Evolutionary conservation across 2,329 filamentous ascomycete species (phyloP), one percentile per base, ranked within the genome.

Genomic region (Elsinoe australis): DNA sequence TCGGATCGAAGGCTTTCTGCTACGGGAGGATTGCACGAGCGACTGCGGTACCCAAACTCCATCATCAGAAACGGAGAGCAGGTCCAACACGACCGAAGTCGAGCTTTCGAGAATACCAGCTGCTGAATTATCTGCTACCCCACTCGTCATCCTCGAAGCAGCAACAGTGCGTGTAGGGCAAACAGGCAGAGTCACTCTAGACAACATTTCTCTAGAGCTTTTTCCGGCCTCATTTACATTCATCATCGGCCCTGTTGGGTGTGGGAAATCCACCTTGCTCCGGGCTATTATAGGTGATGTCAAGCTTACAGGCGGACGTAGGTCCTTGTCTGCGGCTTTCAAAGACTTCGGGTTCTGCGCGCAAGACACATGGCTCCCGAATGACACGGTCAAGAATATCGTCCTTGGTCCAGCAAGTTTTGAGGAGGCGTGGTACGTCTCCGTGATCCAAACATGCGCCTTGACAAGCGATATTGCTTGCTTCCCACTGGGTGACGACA

Each of bases 231-330:
- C n/a, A n/a, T n/a, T n/a, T n/a, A n/a, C n/a, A n/a, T n/a, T n/a
- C n/a, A n/a, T 74, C 6, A 64, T 73, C 49, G 72, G 72, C 15
- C 71, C 72, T n/a, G 70, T 73, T 17, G 72, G 70, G 5, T 74
- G 69, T 50, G 73, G 73, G 3, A 76, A 76, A 52, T 73, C 72
- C 10, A 73, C 71, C 3, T 55, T 76, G 5, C 59, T 71, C 6
- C 69, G 70, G 50, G 62, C 64, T 12, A 53, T 72, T 10, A 63
- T 72, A 1, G 68, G 68, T 24, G 68, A 71, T 50, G 59, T 66
- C 1, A 59, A 63, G 5, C 59, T 58, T 63, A 42, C 58, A 59
- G 41, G 47, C 62, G 44, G 44, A 14, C 14, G 24, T 15, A 22
- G 34, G 3, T 9, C 61, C 58, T 18, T 64, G 57, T 35, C 47